Base-by-base conservation (phyloP, 192 early-diverging fungal genomes). In the Backusella mclennaniae region DNA sequence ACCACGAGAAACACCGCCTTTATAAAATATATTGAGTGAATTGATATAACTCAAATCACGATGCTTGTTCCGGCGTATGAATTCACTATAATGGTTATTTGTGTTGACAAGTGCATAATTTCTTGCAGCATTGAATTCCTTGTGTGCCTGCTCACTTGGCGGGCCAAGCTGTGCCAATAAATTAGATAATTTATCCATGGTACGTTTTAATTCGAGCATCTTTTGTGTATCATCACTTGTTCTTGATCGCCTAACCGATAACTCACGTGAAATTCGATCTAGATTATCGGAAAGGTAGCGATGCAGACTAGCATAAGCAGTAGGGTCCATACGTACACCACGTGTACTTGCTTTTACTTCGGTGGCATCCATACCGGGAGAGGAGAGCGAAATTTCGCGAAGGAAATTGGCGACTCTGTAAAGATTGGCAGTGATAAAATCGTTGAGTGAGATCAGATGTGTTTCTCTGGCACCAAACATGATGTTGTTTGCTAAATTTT, bases 401-500 rank as follows among this genome's bases (percentile, higher is more conserved):
- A 98, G 80, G 75, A 97, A 99, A 36, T 80, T 79, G 63, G 90
- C 89, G 0, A 98, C 94, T 21, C 89, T 85, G 41, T 87, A 86
- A 44, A 93, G 90, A 78, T 99, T 98, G 44, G 90, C 82, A 8
- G 89, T 84, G 76, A 99, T 85, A 69, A 97, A 94, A 38, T 92
- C 90, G 80, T 99, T 98, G 21, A 97, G 87, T 14, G 90, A 89
- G 21, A 88, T 89, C 95, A 99, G 95, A 77, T 93, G 96, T 0
- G 90, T 88, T 85, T 99, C 97, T 83, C 98, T 98, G 73, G 88
- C 89, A 44, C 96, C 96, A 85, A 99, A 99, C 42, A 95, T 85
- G n/a, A 97, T 94, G 77, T 97, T 93, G 82, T 98, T 99, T 29
- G 97, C 95, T 75, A 99, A 79, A 78, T 98, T 98, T 75, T 98